Evolutionary conservation across 257 asterid species (phyloP).

Genomic region (Eucommia ulmoides): DNA sequence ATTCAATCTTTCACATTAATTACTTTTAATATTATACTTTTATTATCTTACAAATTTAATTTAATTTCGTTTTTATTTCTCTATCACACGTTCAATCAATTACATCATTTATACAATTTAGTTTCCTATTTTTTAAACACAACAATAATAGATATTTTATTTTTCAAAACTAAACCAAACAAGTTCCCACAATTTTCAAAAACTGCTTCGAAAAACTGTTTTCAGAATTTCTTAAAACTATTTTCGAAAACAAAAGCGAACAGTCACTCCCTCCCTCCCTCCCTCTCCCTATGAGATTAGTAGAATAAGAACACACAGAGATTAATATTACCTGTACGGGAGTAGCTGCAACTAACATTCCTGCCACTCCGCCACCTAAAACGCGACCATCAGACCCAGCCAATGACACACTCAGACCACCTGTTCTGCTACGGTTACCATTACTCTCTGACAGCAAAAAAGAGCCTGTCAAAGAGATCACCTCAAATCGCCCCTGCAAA

Average conservation of each 20-base stretch:
- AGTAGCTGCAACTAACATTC: conserved; percentile 72
- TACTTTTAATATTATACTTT: too few species aligned
- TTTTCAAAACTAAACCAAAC: too few species aligned
- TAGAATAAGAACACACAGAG: not conserved
- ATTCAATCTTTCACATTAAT: too few species aligned
- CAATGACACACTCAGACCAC: conserved; percentile 58
- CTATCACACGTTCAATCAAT: too few species aligned
- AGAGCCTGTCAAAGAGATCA: conserved; percentile 70
- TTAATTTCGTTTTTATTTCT: too few species aligned
- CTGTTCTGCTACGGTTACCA: conserved; percentile 36
- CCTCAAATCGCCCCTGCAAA: conserved; percentile 80
- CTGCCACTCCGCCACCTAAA: conserved; percentile 87
- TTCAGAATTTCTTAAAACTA: not conserved
- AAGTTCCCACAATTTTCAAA: too few species aligned
- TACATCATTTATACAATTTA: too few species aligned
- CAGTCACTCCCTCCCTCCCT: too few species aligned
- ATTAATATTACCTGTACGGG: conserved; percentile 51
- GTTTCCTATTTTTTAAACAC: too few species aligned
- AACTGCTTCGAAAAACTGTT: not conserved
- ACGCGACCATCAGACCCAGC: conserved; percentile 79
- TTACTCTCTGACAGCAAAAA: conserved; percentile 45
- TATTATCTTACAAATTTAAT: too few species aligned
- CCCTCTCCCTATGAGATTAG: too few species aligned
- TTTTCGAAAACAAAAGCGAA: not conserved
- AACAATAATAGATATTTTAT: too few species aligned